A percentile compares a stretch with the other conserved stretches of the same genome.
phyloP scores from a whole-genome alignment of 768 basidiomycete genomes.

The Lactarius trivialis region DNA sequence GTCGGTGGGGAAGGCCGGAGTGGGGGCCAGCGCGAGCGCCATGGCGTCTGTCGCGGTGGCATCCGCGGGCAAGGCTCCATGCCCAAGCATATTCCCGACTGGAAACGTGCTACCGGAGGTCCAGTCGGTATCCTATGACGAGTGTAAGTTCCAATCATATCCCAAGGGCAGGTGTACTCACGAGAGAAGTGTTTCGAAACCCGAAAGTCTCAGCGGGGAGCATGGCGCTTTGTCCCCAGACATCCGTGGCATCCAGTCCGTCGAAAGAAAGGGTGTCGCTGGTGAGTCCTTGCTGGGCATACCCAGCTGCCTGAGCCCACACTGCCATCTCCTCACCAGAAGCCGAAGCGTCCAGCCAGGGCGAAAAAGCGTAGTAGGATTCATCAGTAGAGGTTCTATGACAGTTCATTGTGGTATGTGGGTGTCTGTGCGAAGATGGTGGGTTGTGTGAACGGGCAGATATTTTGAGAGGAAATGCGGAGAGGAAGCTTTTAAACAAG shows the following conservation, averaged over 20 bases:
- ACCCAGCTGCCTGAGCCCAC: background rate
- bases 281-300: background rate
- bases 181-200: too few relatives aligned
- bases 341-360: background rate
- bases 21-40: background rate
- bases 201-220: too few relatives aligned
- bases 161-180: background rate
- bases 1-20: background rate
- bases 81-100: too few relatives aligned
- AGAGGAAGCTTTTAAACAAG: background rate
- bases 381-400: background rate
- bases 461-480: background rate
- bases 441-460: background rate
- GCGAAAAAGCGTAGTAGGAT: background rate
- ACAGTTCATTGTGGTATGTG: background rate
- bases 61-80: background rate
- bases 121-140: too few relatives aligned
- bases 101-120: too few relatives aligned
- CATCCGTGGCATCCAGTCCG: background rate
- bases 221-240: too few relatives aligned
- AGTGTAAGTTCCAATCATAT: too few relatives aligned
- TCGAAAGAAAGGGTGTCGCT: background rate
- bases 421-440: background rate
- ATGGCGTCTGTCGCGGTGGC: background rate
- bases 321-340: background rate